Evolutionary conservation across 75 land plant species (phyloP), one percentile per base, ranked within the genome.

Genomic region (Selaginella moellendorffii): DNA sequence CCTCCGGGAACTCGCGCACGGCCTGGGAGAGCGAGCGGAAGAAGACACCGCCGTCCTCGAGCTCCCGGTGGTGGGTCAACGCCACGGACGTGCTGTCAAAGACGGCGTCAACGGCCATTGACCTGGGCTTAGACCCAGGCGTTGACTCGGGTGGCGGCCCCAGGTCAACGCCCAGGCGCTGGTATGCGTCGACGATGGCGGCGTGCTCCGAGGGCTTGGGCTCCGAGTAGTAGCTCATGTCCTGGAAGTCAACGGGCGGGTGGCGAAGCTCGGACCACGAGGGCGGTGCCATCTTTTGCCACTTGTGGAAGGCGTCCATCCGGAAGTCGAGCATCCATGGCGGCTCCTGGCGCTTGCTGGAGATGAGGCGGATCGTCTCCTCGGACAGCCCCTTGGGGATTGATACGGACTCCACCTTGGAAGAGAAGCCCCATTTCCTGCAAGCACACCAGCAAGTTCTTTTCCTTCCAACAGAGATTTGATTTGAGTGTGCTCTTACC

Each of bases 321-420:
- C 51, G 10, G 18, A 46, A 46, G 18, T 46, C 51, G 14, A 46
- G 18, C 14, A 46, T 10, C 51, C 51, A 46, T 46, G 10, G 14
- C 10, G 51, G 51, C 51, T 46, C 51, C 51, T 46, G 10, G 14
- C 18, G 10, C 51, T 46, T 46, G 18, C 14, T 10, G 18, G 51
- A 46, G 18, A 46, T 46, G 10, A 46, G 51, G 14, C 51, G 51
- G 18, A 46, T 46, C 18, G 51, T 46, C 51, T 46, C 51, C 51
- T 46, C 51, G 51, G 51, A 46, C 51, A 46, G 18, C 51, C 51
- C 51, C 51, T 46, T 46, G 51, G 51, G 18, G 51, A 46, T 46
- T 10, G 51, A 46, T 10, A 46, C 51, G 10, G 51, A 46, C 51
- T 46, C 51, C 10, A 46, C 51, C 14, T 46, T 18, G 18, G 51